A percentile compares a stretch with the other conserved stretches of the same genome.
Evolutionary conservation across 192 early-diverging fungal species (phyloP).

Genomic region (Linderina pennispora): DNA sequence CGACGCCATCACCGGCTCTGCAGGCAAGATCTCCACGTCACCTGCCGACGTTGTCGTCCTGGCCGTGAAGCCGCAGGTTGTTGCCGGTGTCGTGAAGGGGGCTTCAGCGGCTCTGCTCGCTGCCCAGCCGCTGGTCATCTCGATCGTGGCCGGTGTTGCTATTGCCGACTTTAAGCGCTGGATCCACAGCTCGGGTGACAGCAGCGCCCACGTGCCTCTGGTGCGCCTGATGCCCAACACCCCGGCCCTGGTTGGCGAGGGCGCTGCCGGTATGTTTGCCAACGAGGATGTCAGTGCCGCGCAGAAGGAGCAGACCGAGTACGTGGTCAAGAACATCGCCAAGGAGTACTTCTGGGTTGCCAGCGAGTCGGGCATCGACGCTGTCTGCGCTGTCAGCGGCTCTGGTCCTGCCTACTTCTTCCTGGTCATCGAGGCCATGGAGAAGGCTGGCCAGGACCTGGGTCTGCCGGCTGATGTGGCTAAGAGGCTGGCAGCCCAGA

Average conservation of each 20-base stretch:
- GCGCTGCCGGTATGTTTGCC: conserved; percentile 82
- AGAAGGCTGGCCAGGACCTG: conserved; percentile 67
- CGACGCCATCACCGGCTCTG: conserved; percentile 49
- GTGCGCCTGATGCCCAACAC: conserved; percentile 95
- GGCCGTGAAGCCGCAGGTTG: conserved; percentile 90
- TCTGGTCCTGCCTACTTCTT: conserved; percentile 98
- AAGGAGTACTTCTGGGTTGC: conserved; percentile 82
- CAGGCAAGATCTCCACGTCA: conserved; percentile 4
- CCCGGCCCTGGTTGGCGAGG: conserved; percentile 82
- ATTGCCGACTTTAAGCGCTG: conserved; percentile 69
- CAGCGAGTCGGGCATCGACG: conserved; percentile 68
- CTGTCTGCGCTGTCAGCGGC: conserved; percentile 83
- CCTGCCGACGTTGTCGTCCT: conserved; percentile 66
- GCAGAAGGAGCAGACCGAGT: conserved; percentile 63
- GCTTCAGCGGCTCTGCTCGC: conserved; percentile 46
- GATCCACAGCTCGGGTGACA: conserved; percentile 45
- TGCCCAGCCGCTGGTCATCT: conserved; percentile 66
- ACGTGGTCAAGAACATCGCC: conserved; percentile 67
- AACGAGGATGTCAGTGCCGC: conserved; percentile 48
- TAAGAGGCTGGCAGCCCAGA: conserved; percentile 78
- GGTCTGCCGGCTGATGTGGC: conserved; percentile 73
- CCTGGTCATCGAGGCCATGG: conserved; percentile 82
- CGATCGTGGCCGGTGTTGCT: conserved; percentile 86
- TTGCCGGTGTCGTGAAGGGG: conserved; percentile 60
- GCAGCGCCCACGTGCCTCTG: conserved; percentile 42